Base-by-base conservation (phyloP, 768 basidiomycete genomes). In the Boletellus ananiceps region DNA sequence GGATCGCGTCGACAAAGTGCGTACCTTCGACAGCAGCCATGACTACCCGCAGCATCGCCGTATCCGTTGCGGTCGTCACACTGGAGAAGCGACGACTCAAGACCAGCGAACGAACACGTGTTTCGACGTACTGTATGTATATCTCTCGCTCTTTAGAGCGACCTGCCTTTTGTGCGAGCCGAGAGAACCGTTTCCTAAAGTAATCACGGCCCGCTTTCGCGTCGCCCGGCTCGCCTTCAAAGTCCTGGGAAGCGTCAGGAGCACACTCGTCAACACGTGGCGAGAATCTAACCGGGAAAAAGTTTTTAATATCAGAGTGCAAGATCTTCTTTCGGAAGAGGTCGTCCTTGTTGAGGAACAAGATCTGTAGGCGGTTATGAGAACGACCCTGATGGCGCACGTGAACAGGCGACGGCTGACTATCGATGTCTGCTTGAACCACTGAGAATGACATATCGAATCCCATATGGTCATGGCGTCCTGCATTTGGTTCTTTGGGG, bases 381-480 rank as follows among this genome's bases (percentile, higher is more conserved):
- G 51, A 47, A 37, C 19, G 35, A 45, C 21, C 27, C 12, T 27
- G 51, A 21, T 15, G 34, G 40, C 0, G 21, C 13, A n/a, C 11
- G 5, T 12, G 45, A 21, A 25, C 16, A 19, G 34, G 29, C 29
- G 29, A 39, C 36, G 15, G 72, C 86, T 39, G 55, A 93, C 93
- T 47, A 96, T 91, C 9, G 91, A 93, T 0, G 93, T 94, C 55
- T 87, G 81, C 69, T 89, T 88, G 72, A 96, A 96, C 93, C 93
- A 96, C 56, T 94, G 92, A 9, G 92, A 94, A 66, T 96, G 92
- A 70, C 92, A 94, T 78, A 97, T 94, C 36, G 92, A 93, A 59
- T 97, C 93, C 86, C 93, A 97, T 43, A 97, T 91, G n/a, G 91
- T 91, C 84, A 97, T 88, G 4, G 93, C 91, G 56, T 97, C 93